Evolutionary conservation across 192 early-diverging fungal species (phyloP).

Genomic region (Coemansia sp.): DNA sequence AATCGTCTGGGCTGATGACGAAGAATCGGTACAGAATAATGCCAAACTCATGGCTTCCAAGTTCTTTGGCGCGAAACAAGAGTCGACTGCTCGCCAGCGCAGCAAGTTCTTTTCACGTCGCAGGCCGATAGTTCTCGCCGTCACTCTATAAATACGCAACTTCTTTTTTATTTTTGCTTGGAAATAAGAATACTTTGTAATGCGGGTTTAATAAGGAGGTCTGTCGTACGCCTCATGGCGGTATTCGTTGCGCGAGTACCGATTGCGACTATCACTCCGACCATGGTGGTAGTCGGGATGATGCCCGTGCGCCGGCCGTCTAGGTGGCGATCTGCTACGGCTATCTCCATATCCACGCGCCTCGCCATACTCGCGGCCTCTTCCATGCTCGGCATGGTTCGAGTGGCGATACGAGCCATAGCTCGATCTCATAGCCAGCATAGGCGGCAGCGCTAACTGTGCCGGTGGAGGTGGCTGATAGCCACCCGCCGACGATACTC

Average conservation of each 20-base stretch:
- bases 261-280: constrained; percentile 1
- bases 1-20: constrained; percentile 42
- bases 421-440: neutral
- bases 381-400: constrained; percentile 4
- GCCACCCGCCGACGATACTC: neutral
- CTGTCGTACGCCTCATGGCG: neutral
- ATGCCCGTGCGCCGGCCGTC: constrained; percentile 2
- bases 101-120: constrained; percentile 46
- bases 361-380: constrained; percentile 14
- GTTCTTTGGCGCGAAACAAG: constrained; percentile 10
- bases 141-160: constrained; percentile 17
- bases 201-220: neutral
- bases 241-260: constrained; percentile 8
- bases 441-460: neutral
- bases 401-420: constrained; percentile 14
- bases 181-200: constrained; percentile 1
- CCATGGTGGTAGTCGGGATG: constrained; percentile 13
- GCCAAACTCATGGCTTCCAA: neutral
- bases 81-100: constrained; percentile 11
- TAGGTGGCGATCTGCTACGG: constrained; percentile 14
- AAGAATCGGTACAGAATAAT: constrained; percentile 4
- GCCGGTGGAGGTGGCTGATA: neutral
- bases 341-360: constrained; percentile 8
- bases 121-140: constrained; percentile 13
- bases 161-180: neutral